phyloP scores from a whole-genome alignment of 306 rosid species.

The Abrus pulchellus region DNA sequence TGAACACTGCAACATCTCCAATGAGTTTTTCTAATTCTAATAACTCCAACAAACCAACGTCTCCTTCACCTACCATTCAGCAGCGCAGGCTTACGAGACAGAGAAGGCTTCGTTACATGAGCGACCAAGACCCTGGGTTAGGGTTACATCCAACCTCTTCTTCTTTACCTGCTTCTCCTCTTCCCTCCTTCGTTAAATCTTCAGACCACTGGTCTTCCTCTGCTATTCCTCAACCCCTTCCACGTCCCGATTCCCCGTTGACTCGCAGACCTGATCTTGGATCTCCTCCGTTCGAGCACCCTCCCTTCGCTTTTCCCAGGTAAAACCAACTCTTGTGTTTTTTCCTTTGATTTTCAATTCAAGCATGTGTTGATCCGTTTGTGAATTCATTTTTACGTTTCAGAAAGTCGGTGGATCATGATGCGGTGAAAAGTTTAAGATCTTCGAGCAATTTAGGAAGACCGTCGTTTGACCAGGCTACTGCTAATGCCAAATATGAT shows the following conservation, averaged over 20 bases:
- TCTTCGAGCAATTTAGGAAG: slow-evolving; percentile 49
- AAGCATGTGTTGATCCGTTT: not conserved
- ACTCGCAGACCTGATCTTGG: slow-evolving; percentile 52
- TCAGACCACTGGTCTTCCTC: slow-evolving; percentile 61
- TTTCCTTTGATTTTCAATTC: too few relatives aligned
- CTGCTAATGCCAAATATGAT: slow-evolving; percentile 36
- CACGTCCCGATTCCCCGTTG: slow-evolving; percentile 66
- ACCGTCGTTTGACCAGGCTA: slow-evolving; percentile 44
- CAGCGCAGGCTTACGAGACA: slow-evolving; percentile 77
- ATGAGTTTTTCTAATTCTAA: slow-evolving; percentile 39
- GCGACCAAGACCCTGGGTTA: slow-evolving; percentile 53
- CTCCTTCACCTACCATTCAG: slow-evolving; percentile 39
- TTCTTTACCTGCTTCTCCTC: slow-evolving; percentile 61
- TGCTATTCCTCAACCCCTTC: slow-evolving; percentile 73
- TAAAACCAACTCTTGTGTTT: not conserved
- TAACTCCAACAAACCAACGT: not conserved
- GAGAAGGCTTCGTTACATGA: slow-evolving; percentile 65
- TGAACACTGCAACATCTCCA: slow-evolving; percentile 3
- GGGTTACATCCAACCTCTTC: slow-evolving; percentile 38
- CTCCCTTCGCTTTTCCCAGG: slow-evolving; percentile 53
- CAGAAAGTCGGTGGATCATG: slow-evolving; percentile 64
- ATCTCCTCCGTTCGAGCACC: slow-evolving; percentile 46
- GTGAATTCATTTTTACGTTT: not conserved
- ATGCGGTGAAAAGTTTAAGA: slow-evolving; percentile 39
- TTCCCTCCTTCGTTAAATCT: slow-evolving; percentile 61